phyloP scores from a whole-genome alignment of 306 rosid species.

The Dryas alaskensis region DNA sequence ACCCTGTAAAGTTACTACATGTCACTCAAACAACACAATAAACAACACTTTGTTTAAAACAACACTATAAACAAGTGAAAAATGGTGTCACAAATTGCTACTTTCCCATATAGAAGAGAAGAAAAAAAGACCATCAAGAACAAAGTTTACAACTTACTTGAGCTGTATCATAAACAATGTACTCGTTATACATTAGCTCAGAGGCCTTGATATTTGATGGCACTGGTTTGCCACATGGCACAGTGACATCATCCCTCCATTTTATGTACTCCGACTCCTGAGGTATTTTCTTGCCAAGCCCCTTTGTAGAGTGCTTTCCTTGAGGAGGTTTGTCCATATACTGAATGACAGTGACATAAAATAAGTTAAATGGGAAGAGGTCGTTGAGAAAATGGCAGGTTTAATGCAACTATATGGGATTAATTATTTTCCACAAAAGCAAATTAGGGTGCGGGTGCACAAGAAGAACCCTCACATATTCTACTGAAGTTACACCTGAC shows the following conservation, averaged over 20 bases:
- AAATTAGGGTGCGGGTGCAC: not conserved
- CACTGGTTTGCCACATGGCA: slow-evolving; percentile 97
- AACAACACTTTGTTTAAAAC: no score
- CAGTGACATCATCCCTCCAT: slow-evolving; percentile 73
- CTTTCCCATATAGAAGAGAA: slow-evolving; percentile 4
- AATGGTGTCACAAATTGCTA: not conserved
- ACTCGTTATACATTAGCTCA: slow-evolving; percentile 95
- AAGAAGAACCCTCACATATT: not conserved
- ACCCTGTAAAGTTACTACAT: not conserved
- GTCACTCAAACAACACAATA: not conserved
- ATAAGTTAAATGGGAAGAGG: not conserved
- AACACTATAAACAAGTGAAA: not conserved
- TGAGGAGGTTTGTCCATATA: slow-evolving; percentile 86
- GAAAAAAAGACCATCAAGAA: slow-evolving; percentile 7
- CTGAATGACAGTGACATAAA: slow-evolving; percentile 37
- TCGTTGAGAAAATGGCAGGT: not conserved
- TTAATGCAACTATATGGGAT: not conserved
- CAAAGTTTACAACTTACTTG: slow-evolving; percentile 62
- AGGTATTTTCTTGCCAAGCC: slow-evolving; percentile 86
- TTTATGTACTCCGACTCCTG: slow-evolving; percentile 49
- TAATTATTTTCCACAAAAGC: not conserved
- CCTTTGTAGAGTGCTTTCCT: slow-evolving; percentile 94
- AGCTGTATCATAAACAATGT: slow-evolving; percentile 78
- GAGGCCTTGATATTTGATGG: slow-evolving; percentile 58
- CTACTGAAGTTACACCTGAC: not conserved